Base-by-base conservation (phyloP, 805 yeast species). In the Jamesozyma lodderae region DNA sequence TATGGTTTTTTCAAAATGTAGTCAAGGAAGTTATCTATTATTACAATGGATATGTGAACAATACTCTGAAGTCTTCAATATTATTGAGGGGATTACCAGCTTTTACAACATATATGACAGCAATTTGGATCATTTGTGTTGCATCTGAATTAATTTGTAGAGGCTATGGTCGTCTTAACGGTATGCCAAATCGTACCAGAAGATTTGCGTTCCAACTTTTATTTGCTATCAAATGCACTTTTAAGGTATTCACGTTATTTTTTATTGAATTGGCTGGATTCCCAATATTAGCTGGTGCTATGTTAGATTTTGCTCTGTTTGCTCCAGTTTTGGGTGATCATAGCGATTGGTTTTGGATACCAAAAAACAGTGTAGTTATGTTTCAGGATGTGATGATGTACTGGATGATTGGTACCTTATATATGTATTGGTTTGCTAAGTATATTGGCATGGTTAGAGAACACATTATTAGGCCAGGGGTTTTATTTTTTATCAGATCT, bases 381-480 rank as follows among this genome's bases (percentile, higher is more conserved):
- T 48, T 49, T 4, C 51, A 51, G 8, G 43, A 58, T 15, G 33
- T 59, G 10, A 43, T 54, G 18, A 32, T 45, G 4, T 70, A 73
- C 40, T 88, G 94, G 95, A 59, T 65, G 4, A 47, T 70, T 38
- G 97, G 98, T 5, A 86, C 95, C 0, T 46, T 70, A 10, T 92
- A 86, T 65, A 88, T 92, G 97, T 78, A 80, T 45, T 67, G 76
- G 50, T 79, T 92, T 63, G 95, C 96, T 1, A 64, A 81, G 35
- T 90, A 77, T 60, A 87, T 90, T 22, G 83, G 94, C 15, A 80
- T 87, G 87, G 71, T 79, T 16, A 70, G 98, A 44, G 64, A 72
- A 32, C 62, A 67, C 42, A 77, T 86, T 28, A 69, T 90, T 41
- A 72, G 99, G 40, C 80, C 82, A 0, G 99, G 98, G 10, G 95